Conservation (phyloP, 1,284 basidiomycete genomes). For the Papiliotrema terrestris region DNA sequence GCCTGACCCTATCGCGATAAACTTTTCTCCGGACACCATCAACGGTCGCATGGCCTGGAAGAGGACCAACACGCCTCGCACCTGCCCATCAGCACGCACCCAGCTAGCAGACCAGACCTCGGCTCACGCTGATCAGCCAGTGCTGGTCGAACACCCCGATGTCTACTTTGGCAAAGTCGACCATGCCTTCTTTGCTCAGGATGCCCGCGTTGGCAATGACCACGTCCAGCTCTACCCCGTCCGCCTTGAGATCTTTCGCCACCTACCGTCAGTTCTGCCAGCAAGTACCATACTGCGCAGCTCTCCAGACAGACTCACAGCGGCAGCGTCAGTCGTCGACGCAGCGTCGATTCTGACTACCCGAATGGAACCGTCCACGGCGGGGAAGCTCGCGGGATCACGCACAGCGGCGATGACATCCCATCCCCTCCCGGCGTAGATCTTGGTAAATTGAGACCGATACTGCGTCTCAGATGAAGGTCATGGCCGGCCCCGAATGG, state of each 20-base stretch:
- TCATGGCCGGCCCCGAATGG: background rate
- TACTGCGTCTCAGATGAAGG: background rate
- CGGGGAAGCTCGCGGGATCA: slow-evolving; percentile 9
- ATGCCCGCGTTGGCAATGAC: slow-evolving; percentile 23
- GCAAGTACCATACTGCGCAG: background rate
- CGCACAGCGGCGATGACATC: slow-evolving; percentile 19
- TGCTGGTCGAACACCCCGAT: background rate
- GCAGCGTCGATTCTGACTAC: slow-evolving; percentile 10
- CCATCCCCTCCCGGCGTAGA: slow-evolving; percentile 10
- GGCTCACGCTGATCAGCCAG: background rate
- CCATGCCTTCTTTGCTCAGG: slow-evolving; percentile 1
- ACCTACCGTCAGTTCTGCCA: slow-evolving; percentile 7
- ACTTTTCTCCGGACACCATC: slow-evolving; percentile 11
- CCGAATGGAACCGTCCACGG: slow-evolving; percentile 4
- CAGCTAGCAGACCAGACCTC: background rate
- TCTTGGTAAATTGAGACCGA: slow-evolving; percentile 14
- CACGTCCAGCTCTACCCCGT: slow-evolving; percentile 16
- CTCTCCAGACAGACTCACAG: background rate
- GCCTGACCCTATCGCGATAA: slow-evolving; percentile 17
- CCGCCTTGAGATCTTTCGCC: slow-evolving; percentile 12
- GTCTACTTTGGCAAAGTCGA: background rate
- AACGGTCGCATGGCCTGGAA: slow-evolving; percentile 18
- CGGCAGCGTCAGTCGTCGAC: background rate
- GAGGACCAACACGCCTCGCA: slow-evolving; percentile 15
- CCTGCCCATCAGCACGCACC: slow-evolving; percentile 11